A percentile compares a stretch with the other conserved stretches of the same genome.
These are phyloP conservation scores for Endothia cerciana DNA, from an alignment of 2,329 filamentous ascomycete genomes.

Conservation along the genomic window DNA sequence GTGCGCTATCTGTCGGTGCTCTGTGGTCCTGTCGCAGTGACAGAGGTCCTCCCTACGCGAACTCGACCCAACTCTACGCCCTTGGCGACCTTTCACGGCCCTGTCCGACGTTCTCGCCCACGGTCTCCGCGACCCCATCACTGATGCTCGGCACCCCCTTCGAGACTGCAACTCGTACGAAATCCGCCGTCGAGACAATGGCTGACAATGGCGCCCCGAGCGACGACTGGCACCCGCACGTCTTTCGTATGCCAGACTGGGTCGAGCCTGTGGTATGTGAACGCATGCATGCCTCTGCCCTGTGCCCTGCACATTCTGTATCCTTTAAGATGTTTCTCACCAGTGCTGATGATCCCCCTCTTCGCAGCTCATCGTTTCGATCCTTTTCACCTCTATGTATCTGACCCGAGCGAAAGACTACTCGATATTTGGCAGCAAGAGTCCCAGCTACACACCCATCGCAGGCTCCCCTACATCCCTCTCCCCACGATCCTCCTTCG, in stretches of 20 bases:
- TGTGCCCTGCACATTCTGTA: too few relatives aligned
- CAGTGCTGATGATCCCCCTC: not conserved
- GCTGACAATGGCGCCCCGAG: constrained; percentile 14
- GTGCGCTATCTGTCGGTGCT: not conserved
- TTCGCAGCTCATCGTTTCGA: constrained; percentile 41
- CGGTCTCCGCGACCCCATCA: not conserved
- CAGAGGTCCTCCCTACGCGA: not conserved
- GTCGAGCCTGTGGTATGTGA: constrained; percentile 40
- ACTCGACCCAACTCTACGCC: not conserved
- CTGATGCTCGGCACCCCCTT: not conserved
- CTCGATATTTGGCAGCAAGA: constrained; percentile 36
- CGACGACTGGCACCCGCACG: constrained; percentile 30
- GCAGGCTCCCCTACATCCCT: constrained; percentile 26
- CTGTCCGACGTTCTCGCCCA: not conserved
- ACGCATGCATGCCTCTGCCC: not conserved
- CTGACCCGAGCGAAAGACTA: constrained; percentile 42
- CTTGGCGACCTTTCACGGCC: not conserved
- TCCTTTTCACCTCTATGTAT: constrained; percentile 44
- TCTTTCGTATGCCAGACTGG: constrained; percentile 39
- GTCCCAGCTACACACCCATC: constrained; percentile 17
- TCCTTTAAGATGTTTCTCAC: not conserved
- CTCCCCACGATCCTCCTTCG: constrained; percentile 29
- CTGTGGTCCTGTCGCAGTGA: too few relatives aligned
- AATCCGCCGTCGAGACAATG: constrained; percentile 8
- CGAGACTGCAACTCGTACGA: not conserved